A percentile compares a stretch with the other conserved stretches of the same genome.
phyloP scores from a whole-genome alignment of 2,329 filamentous ascomycete species.

The Penicillium sp. region DNA sequence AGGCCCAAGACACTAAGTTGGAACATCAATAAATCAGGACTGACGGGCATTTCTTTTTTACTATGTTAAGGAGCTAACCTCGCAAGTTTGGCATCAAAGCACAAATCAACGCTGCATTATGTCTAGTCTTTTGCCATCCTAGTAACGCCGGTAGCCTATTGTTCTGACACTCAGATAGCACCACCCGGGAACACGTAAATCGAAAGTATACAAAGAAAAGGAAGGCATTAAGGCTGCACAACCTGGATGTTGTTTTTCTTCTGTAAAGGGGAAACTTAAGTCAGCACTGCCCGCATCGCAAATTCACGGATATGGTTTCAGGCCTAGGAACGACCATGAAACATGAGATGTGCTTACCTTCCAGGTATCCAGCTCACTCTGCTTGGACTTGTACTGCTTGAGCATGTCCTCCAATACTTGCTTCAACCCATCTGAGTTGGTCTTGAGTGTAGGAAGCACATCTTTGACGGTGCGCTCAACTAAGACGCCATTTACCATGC shows the following conservation, averaged over 20 bases:
- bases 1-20: neutral
- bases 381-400: conserved; percentile 93
- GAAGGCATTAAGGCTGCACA: conserved; percentile 39
- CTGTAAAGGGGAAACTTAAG: conserved; percentile 24
- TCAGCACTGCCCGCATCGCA: neutral
- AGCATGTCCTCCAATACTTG: conserved; percentile 92
- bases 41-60: conserved; percentile 1
- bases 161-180: conserved; percentile 4
- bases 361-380: conserved; percentile 95
- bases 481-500: conserved; percentile 95
- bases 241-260: conserved; percentile 51
- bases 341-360: conserved; percentile 65
- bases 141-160: conserved; percentile 18
- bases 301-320: neutral
- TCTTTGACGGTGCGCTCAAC: conserved; percentile 93
- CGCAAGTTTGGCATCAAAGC: conserved; percentile 5
- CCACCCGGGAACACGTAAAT: conserved; percentile 6
- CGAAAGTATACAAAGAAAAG: conserved; percentile 6
- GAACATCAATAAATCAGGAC: neutral
- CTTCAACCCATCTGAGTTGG: conserved; percentile 88
- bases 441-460: conserved; percentile 84
- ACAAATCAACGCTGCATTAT: conserved; percentile 18
- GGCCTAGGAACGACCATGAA: neutral
- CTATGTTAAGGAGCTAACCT: neutral
- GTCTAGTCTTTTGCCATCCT: conserved; percentile 18